A percentile compares a stretch with the other conserved stretches of the same genome.
phyloP scores from a whole-genome alignment of 169 alveolate species.

The Eimeria mitis region DNA sequence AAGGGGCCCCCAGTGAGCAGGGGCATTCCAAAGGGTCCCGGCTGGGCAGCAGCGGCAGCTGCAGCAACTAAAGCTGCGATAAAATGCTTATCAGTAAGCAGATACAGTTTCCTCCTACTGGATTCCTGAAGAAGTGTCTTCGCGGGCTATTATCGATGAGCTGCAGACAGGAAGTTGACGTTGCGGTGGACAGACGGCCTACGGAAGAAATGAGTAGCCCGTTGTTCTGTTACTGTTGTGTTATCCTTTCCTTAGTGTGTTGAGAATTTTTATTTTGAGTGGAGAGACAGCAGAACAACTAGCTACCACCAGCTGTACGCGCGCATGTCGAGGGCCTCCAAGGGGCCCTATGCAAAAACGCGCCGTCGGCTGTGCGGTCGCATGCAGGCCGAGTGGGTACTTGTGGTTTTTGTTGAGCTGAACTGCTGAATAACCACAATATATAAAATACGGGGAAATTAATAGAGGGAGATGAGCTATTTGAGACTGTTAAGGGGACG shows the following conservation, averaged over 20 bases:
- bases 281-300: neutral
- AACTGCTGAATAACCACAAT: neutral
- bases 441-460: neutral
- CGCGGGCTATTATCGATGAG: neutral
- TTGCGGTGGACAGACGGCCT: neutral
- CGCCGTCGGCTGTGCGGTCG: constrained; percentile 19
- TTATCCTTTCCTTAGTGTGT: neutral
- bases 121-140: neutral
- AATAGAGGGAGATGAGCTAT: neutral
- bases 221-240: neutral
- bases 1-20: neutral
- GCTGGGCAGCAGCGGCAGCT: neutral
- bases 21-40: neutral
- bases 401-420: neutral
- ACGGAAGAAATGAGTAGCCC: neutral
- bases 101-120: neutral
- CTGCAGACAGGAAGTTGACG: neutral
- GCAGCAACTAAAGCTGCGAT: neutral
- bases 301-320: neutral
- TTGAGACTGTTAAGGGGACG: neutral
- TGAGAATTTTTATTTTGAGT: neutral
- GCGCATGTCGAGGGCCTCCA: neutral
- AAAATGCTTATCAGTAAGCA: neutral
- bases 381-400: neutral
- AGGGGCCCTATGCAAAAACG: neutral